These are phyloP conservation scores for Penicillium psychrofluorescens DNA, from an alignment of 495 filamentous ascomycete species.

Conservation along the genomic window DNA sequence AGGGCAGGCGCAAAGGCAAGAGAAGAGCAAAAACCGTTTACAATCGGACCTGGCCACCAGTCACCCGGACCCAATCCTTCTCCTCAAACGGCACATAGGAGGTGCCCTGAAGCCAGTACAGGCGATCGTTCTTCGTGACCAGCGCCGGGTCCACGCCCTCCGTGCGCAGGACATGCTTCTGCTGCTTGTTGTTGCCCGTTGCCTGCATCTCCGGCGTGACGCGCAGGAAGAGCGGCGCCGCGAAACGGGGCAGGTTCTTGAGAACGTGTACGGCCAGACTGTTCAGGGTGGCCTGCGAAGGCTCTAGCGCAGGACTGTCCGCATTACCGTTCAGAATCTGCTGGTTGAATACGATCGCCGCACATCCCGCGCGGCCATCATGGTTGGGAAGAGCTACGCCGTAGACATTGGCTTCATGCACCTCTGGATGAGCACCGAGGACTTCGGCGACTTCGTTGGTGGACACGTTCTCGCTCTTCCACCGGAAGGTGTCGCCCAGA, in stretches of 20 bases:
- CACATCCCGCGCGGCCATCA: slow-evolving; percentile 83
- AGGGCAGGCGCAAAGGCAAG: background rate
- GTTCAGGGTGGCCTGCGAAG: slow-evolving; percentile 38
- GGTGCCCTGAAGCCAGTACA: slow-evolving; percentile 61
- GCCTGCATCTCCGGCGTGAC: slow-evolving; percentile 52
- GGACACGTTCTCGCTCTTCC: slow-evolving; percentile 94
- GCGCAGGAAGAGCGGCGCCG: slow-evolving; percentile 71
- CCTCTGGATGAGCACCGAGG: slow-evolving; percentile 56
- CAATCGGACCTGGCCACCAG: slow-evolving; percentile 61
- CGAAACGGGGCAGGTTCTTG: slow-evolving; percentile 62
- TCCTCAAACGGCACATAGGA: slow-evolving; percentile 60
- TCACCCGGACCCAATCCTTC: slow-evolving; percentile 62
- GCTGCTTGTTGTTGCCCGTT: slow-evolving; percentile 85
- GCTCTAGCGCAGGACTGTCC: slow-evolving; percentile 19
- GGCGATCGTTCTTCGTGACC: slow-evolving; percentile 45
- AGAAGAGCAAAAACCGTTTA: slow-evolving; percentile 18
- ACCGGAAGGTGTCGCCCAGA: slow-evolving; percentile 90
- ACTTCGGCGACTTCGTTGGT: slow-evolving; percentile 67
- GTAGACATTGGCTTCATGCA: slow-evolving; percentile 83
- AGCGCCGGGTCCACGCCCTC: slow-evolving; percentile 66
- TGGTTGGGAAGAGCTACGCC: slow-evolving; percentile 76
- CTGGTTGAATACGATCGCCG: slow-evolving; percentile 53
- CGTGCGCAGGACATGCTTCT: slow-evolving; percentile 60
- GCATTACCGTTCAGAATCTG: slow-evolving; percentile 24
- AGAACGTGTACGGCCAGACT: slow-evolving; percentile 52